Evolutionary conservation across 1,284 basidiomycete species (phyloP).

Genomic region (Boletus albobrunnescens): DNA sequence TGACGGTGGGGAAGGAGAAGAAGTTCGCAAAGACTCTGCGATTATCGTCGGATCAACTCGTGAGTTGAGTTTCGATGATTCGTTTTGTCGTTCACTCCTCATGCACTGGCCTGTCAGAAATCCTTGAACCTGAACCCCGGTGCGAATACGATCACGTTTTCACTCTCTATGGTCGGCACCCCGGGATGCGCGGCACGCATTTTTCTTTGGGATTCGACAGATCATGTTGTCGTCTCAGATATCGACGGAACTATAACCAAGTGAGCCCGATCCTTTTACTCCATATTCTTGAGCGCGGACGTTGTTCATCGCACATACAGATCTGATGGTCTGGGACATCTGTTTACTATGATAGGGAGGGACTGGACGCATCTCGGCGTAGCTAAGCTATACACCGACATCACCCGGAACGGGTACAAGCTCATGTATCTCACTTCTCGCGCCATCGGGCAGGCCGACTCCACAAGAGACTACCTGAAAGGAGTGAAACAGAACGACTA

Average conservation of each 20-base stretch:
- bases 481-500: constrained; percentile 96
- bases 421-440: constrained; percentile 98
- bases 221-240: constrained; percentile 92
- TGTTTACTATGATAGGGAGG: constrained; percentile 98
- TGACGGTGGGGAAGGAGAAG: constrained; percentile 20
- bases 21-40: constrained; percentile 92
- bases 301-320: constrained; percentile 37
- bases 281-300: not conserved
- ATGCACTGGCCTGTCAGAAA: constrained; percentile 53
- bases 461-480: constrained; percentile 92
- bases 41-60: constrained; percentile 79
- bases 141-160: constrained; percentile 91
- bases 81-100: constrained; percentile 1
- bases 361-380: constrained; percentile 99
- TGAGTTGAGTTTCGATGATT: constrained; percentile 35
- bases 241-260: constrained; percentile 99
- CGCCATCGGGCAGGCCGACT: constrained; percentile 97
- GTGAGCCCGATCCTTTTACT: constrained; percentile 44
- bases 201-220: constrained; percentile 92
- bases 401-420: constrained; percentile 94
- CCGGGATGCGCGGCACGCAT: constrained; percentile 90
- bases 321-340: constrained; percentile 95
- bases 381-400: constrained; percentile 97
- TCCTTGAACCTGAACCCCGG: constrained; percentile 83
- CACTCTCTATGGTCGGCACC: constrained; percentile 84